Evolutionary conservation across 768 basidiomycete species (phyloP).

Genomic region (Amanita jacksonii): DNA sequence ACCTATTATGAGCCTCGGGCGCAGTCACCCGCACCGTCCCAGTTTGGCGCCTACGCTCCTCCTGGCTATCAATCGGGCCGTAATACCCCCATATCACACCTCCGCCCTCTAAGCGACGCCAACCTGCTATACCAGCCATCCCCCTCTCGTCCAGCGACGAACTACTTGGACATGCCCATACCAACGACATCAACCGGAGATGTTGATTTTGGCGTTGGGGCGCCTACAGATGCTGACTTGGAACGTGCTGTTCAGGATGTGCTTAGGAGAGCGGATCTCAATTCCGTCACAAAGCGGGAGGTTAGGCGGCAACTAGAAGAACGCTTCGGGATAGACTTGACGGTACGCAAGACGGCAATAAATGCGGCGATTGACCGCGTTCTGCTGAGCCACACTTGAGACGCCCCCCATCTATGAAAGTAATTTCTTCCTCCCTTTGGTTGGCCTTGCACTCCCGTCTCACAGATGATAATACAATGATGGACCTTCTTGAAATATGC

Average conservation of each 20-base stretch:
- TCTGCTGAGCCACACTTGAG: slow-evolving; percentile 41
- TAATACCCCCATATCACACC: slow-evolving; percentile 54
- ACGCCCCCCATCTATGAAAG: background rate
- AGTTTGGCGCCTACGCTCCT: slow-evolving; percentile 48
- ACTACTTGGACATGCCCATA: slow-evolving; percentile 68
- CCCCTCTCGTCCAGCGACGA: slow-evolving; percentile 63
- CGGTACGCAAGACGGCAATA: slow-evolving; percentile 59
- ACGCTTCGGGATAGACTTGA: slow-evolving; percentile 70
- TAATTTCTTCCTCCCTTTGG: background rate
- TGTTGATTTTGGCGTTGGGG: slow-evolving; percentile 32
- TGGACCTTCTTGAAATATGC: slow-evolving; percentile 1
- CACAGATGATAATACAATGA: too few species aligned
- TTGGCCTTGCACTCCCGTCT: too few species aligned
- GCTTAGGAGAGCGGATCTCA: slow-evolving; percentile 72
- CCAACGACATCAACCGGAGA: slow-evolving; percentile 40
- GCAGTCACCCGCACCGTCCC: slow-evolving; percentile 60
- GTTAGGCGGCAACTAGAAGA: slow-evolving; percentile 79
- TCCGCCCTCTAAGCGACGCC: slow-evolving; percentile 26
- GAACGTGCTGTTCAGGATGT: slow-evolving; percentile 67
- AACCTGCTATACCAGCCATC: slow-evolving; percentile 38
- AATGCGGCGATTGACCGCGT: slow-evolving; percentile 71
- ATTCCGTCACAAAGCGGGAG: slow-evolving; percentile 86
- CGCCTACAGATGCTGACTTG: slow-evolving; percentile 62
- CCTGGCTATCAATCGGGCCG: slow-evolving; percentile 72
- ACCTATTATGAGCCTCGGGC: slow-evolving; percentile 78